Base-by-base conservation (phyloP, 176 grass and related monocot genomes). In the Typha latifolia region DNA sequence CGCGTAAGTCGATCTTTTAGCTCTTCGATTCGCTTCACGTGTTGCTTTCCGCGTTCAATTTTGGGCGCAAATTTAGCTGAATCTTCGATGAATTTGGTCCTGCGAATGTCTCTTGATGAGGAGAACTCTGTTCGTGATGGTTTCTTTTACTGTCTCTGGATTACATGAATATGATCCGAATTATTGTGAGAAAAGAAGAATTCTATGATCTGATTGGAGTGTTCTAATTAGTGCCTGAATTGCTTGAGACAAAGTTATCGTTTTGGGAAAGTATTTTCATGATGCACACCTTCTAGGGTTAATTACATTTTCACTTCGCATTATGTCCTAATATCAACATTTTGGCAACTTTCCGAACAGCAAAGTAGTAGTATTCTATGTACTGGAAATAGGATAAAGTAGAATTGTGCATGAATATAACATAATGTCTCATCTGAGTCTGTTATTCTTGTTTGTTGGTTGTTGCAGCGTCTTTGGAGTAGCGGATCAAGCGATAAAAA, bases 391-490 rank as follows among this genome's bases (percentile, higher is more conserved):
- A 20, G n/a, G 2, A 59, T 59, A 59, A 22, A 59, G 18, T 59
- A 10, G 16, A 8, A 2, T 59, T 22, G n/a, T 16, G 18, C 16
- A 16, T 59, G 16, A 22, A 59, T 59, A 3, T 59, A 59, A 22
- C n/a, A 11, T 19, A 12, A 59, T n/a, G 20, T 16, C 14, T 59
- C 6, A 59, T 59, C n/a, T 19, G 53, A 59, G 16, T 59, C 18
- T 59, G 11, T 21, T 59, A 8, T 19, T 59, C 20, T 59, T 21
- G 7, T 12, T 71, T 74, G 8, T 21, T 85, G 47, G 55, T 3
- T 62, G 26, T 72, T 82, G 14, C 79, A 94, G 90, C 85, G 83
- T 66, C 89, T 86, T 52, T 89, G 79, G 85, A 83, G 64, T 12
- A 69, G 82, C 48, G 70, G 82, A 62, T 89, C 90, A 63, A 68